phyloP scores from a whole-genome alignment of 306 rosid species.

The Prunus dulcis region DNA sequence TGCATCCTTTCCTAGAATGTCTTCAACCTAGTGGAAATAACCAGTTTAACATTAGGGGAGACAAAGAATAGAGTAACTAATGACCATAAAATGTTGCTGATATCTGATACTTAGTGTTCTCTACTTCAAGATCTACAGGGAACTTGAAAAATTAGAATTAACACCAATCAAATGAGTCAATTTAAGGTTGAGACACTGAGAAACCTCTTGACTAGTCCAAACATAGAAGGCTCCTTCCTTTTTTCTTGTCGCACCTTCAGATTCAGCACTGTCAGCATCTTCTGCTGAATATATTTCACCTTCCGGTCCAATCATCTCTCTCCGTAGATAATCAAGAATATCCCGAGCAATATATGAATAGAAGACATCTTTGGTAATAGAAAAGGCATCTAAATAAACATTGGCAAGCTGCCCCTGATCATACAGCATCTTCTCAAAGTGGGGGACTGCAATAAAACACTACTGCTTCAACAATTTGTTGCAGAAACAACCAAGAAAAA shows the following conservation, averaged over 20 bases:
- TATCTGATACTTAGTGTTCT: not conserved
- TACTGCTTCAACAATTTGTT: slow-evolving; percentile 19
- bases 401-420: slow-evolving; percentile 92
- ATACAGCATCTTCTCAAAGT: slow-evolving; percentile 97
- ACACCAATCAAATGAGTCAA: not conserved
- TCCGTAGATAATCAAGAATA: slow-evolving; percentile 84
- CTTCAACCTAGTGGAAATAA: slow-evolving; percentile 55
- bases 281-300: slow-evolving; percentile 99
- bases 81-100: not conserved
- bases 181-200: not conserved
- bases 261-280: slow-evolving; percentile 98
- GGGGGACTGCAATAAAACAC: slow-evolving; percentile 72
- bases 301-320: slow-evolving; percentile 91
- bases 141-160: not conserved
- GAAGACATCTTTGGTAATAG: slow-evolving; percentile 67
- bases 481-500: not conserved
- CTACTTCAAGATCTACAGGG: not conserved
- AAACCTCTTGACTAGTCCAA: slow-evolving; percentile 86
- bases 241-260: slow-evolving; percentile 62
- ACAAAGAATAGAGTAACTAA: slow-evolving; percentile 1
- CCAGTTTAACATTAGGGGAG: slow-evolving; percentile 7
- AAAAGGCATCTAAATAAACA: slow-evolving; percentile 75
- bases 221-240: slow-evolving; percentile 91
- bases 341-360: slow-evolving; percentile 68
- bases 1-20: slow-evolving; percentile 81